phyloP scores from a whole-genome alignment of 352 stramenopile species.

The Globisporangium solare region DNA sequence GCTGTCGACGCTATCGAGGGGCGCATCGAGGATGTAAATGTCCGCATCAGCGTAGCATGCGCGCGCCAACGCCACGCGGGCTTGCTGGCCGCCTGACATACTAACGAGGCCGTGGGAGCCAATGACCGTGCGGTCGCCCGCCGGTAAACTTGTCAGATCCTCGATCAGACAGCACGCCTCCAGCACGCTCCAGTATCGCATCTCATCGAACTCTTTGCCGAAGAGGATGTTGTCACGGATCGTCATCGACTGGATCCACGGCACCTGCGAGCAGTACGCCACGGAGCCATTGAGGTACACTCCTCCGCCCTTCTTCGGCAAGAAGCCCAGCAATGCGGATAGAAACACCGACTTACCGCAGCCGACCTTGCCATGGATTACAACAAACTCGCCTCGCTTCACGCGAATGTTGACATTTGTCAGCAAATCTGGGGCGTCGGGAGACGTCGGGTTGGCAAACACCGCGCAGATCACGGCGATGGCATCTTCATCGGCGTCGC shows the following conservation, averaged over 20 bases:
- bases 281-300: slow-evolving; percentile 35
- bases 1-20: slow-evolving; percentile 50
- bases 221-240: slow-evolving; percentile 98
- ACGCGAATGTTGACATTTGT: slow-evolving; percentile 46
- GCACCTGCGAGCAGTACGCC: slow-evolving; percentile 87
- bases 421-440: slow-evolving; percentile 31
- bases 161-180: slow-evolving; percentile 49
- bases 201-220: slow-evolving; percentile 63
- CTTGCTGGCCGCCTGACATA: slow-evolving; percentile 49
- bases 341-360: slow-evolving; percentile 64
- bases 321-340: slow-evolving; percentile 39
- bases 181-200: slow-evolving; percentile 61
- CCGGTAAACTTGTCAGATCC: slow-evolving; percentile 35
- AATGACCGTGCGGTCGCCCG: slow-evolving; percentile 51
- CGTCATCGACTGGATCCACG: slow-evolving; percentile 96
- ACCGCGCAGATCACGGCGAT: slow-evolving; percentile 36
- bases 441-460: slow-evolving; percentile 27
- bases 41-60: slow-evolving; percentile 52
- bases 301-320: slow-evolving; percentile 34
- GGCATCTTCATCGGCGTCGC: slow-evolving; percentile 12
- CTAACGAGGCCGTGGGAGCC: slow-evolving; percentile 45
- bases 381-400: slow-evolving; percentile 40
- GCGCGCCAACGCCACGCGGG: slow-evolving; percentile 49
- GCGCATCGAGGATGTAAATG: slow-evolving; percentile 46
- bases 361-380: slow-evolving; percentile 55